These are phyloP conservation scores for Angomonas desouzai DNA, from an alignment of 208 protist species.

Conservation along the genomic window DNA sequence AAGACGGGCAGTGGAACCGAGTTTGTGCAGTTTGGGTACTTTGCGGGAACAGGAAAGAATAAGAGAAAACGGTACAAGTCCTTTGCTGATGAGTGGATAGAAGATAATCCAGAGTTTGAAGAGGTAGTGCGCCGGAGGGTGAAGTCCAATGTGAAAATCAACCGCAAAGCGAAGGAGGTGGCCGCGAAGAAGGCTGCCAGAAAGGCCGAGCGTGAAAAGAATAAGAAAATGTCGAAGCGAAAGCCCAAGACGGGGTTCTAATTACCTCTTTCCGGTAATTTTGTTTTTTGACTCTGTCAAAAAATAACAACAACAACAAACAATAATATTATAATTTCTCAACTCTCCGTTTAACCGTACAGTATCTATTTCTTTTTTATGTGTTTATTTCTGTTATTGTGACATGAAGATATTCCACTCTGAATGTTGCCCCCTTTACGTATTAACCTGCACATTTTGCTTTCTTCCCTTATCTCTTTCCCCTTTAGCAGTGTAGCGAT, in stretches of 20 bases:
- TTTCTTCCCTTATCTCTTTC: too few relatives aligned
- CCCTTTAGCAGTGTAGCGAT: slow-evolving; percentile 37
- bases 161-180: slow-evolving; percentile 63
- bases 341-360: slow-evolving; percentile 10
- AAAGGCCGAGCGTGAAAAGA: slow-evolving; percentile 50
- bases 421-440: too few relatives aligned
- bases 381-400: slow-evolving; percentile 15
- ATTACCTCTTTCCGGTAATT: not conserved
- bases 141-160: slow-evolving; percentile 75
- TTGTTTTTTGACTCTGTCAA: too few relatives aligned
- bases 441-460: too few relatives aligned
- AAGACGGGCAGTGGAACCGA: slow-evolving; percentile 38
- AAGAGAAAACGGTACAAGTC: slow-evolving; percentile 74
- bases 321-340: too few relatives aligned
- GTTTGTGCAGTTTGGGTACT: slow-evolving; percentile 89
- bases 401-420: slow-evolving; percentile 3
- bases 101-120: slow-evolving; percentile 78
- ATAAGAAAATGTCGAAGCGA: slow-evolving; percentile 48
- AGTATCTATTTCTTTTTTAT: not conserved
- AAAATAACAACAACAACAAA: too few relatives aligned
- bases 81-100: slow-evolving; percentile 88
- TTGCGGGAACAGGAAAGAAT: slow-evolving; percentile 70
- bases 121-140: slow-evolving; percentile 61
- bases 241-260: slow-evolving; percentile 27
- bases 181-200: slow-evolving; percentile 47